Evolutionary conservation across 1,284 basidiomycete species (phyloP).

Genomic region (Volvariella volvacea): DNA sequence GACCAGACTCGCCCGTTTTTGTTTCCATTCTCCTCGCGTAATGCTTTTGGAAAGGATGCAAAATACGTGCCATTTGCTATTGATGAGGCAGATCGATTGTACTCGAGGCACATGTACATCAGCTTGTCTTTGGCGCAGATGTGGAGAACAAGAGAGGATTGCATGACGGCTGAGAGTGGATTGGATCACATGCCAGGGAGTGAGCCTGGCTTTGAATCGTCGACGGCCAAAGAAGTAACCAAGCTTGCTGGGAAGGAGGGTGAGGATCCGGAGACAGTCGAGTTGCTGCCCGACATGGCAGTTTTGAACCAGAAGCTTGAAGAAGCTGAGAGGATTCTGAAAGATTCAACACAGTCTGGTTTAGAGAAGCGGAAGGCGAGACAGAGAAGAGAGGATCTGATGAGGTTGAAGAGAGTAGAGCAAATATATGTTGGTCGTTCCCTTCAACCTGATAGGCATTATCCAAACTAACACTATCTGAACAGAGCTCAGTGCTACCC

Average conservation of each 20-base stretch:
- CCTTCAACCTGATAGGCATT: neutral
- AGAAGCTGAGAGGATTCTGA: constrained; percentile 55
- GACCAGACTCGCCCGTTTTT: constrained; percentile 94
- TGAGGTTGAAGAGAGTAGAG: constrained; percentile 83
- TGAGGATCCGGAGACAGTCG: constrained; percentile 53
- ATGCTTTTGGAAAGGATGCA: constrained; percentile 35
- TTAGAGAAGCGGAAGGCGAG: constrained; percentile 58
- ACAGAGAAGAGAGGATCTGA: constrained; percentile 71
- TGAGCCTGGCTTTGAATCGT: constrained; percentile 25
- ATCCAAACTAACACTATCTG: constrained; percentile 2
- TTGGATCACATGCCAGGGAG: constrained; percentile 71
- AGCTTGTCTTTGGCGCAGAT: constrained; percentile 88
- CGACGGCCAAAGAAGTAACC: constrained; percentile 21
- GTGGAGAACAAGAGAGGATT: constrained; percentile 93
- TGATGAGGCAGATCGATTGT: constrained; percentile 91
- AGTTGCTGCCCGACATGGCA: constrained; percentile 61
- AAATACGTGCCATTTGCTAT: constrained; percentile 89
- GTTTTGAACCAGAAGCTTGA: constrained; percentile 66
- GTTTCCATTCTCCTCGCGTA: constrained; percentile 81
- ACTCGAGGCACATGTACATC: constrained; percentile 87
- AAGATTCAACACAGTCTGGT: constrained; percentile 38
- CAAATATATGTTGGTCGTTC: constrained; percentile 79
- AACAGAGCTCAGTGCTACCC: constrained; percentile 71
- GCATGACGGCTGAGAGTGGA: constrained; percentile 90
- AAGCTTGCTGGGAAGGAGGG: neutral